Base-by-base conservation (phyloP, 768 basidiomycete genomes). In the Lyophyllum semitale region DNA sequence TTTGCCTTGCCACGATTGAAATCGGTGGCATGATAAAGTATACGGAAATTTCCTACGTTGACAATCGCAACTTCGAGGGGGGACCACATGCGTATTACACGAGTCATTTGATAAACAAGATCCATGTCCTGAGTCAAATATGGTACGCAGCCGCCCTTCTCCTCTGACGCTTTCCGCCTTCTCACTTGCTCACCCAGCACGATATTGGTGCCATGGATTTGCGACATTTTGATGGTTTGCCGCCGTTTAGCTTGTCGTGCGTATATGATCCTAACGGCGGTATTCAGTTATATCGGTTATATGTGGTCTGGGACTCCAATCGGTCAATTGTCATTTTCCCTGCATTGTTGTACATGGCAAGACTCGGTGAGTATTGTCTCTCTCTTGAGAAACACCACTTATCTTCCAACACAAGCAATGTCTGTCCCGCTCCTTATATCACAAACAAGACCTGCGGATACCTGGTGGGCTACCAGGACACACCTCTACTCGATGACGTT, bases 181-280 rank as follows among this genome's bases (percentile, higher is more conserved):
- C 23, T 45, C 13, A 40, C 3, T 18, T 1, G 22, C 27, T 48
- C 25, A 33, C 1, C 17, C 8, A 64, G 63, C n/a, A 48, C 43
- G 2, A 59, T 57, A 4, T 35, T 62, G 20, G 44, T 64, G 13
- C 59, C 63, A n/a, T 64, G 63, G 63, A 48, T 64, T n/a, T 61
- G 63, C 3, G 61, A 64, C 41, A 35, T 64, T 6, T 48, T 64
- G 48, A 64, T 64, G 57, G 63, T 64, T 26, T 1, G 58, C 33
- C 20, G 9, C 29, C 38, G 13, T 23, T 15, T 20, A 4, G 12
- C 17, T 7, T 3, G 11, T 15, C 29, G 7, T 15, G 15, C 18
- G 12, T 4, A 13, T 30, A 51, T 41, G n/a, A 38, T 20, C n/a
- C 22, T 53, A 9, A 17, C 7, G 13, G 17, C 43, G 6, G n/a